These are phyloP conservation scores for Trichoderma parareesei DNA, from an alignment of 495 filamentous ascomycete genomes.

Conservation along the genomic window DNA sequence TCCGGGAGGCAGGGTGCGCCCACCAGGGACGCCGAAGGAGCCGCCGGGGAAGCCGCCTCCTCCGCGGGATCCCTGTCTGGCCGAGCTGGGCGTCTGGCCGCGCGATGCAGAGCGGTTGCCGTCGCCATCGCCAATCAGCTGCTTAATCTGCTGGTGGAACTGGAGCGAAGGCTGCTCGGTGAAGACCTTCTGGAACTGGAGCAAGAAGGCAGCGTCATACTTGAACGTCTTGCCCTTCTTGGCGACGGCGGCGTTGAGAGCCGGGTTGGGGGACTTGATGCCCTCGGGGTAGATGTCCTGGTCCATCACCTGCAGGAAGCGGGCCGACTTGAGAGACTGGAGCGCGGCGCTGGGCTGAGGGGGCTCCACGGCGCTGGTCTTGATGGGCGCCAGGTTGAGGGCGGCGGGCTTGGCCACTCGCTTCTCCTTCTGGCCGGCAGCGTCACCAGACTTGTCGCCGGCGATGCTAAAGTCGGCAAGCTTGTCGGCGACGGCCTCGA, in stretches of 20 bases:
- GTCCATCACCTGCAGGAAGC: constrained; percentile 55
- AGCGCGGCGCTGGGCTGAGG: constrained; percentile 86
- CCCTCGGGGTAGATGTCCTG: constrained; percentile 71
- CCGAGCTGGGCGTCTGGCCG: constrained; percentile 50
- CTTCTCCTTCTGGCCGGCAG: constrained; percentile 31
- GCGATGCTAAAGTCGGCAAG: constrained; percentile 32
- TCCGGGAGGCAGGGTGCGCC: constrained; percentile 53
- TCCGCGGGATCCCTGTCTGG: constrained; percentile 37
- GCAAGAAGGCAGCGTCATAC: constrained; percentile 89
- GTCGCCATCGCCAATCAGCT: constrained; percentile 68
- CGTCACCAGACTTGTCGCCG: constrained; percentile 27
- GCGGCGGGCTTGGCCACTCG: constrained; percentile 56
- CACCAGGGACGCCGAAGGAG: constrained; percentile 44
- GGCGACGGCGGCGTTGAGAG: constrained; percentile 67
- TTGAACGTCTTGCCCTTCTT: constrained; percentile 74
- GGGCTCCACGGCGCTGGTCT: constrained; percentile 73
- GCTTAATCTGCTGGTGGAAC: constrained; percentile 81
- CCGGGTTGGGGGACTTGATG: constrained; percentile 81
- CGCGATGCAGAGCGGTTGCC: constrained; percentile 57
- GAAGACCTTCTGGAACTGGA: constrained; percentile 94
- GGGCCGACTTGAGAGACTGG: constrained; percentile 79
- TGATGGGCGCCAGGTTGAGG: constrained; percentile 69
- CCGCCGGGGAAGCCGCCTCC: constrained; percentile 57
- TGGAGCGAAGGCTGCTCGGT: constrained; percentile 90
- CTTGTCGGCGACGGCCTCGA: constrained; percentile 33